Evolutionary conservation across 257 asterid genomes (phyloP).

Genomic region (Petunia secreta): DNA sequence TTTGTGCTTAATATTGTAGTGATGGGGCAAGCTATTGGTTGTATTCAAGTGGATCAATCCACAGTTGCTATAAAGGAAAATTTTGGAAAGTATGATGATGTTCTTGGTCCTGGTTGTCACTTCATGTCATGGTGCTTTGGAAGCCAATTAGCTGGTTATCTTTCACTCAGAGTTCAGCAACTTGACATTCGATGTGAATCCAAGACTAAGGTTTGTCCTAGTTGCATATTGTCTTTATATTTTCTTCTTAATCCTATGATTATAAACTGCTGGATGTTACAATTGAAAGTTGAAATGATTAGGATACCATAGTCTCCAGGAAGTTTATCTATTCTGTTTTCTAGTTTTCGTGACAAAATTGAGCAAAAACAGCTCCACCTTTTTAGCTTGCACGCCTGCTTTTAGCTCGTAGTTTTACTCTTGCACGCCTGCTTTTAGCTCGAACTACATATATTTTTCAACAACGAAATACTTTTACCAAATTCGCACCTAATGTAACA

Average conservation of each 20-base stretch:
- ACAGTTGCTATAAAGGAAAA: slow-evolving; percentile 36
- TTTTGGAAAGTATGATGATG: slow-evolving; percentile 34
- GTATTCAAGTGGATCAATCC: slow-evolving; percentile 41
- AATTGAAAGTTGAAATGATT: background rate
- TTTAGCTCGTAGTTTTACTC: too few species aligned
- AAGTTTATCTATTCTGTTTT: background rate
- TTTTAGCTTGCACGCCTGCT: background rate
- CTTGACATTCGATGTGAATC: slow-evolving; percentile 40
- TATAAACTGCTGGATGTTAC: background rate
- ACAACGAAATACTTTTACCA: too few species aligned
- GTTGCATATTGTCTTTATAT: background rate
- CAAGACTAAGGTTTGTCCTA: slow-evolving; percentile 35
- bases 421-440: background rate
- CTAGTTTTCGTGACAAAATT: background rate
- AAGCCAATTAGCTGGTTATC: slow-evolving; percentile 34
- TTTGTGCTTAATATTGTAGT: background rate
- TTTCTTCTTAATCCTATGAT: background rate
- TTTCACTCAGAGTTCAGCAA: slow-evolving; percentile 37
- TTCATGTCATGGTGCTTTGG: slow-evolving; percentile 43
- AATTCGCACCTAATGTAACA: too few species aligned
- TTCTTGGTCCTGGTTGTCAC: slow-evolving; percentile 39
- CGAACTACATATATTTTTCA: background rate
- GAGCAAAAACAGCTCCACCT: background rate
- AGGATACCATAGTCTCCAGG: background rate
- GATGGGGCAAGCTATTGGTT: slow-evolving; percentile 43